Evolutionary conservation across 192 early-diverging fungal species (phyloP).

Genomic region (Nowakowskiella sp.): DNA sequence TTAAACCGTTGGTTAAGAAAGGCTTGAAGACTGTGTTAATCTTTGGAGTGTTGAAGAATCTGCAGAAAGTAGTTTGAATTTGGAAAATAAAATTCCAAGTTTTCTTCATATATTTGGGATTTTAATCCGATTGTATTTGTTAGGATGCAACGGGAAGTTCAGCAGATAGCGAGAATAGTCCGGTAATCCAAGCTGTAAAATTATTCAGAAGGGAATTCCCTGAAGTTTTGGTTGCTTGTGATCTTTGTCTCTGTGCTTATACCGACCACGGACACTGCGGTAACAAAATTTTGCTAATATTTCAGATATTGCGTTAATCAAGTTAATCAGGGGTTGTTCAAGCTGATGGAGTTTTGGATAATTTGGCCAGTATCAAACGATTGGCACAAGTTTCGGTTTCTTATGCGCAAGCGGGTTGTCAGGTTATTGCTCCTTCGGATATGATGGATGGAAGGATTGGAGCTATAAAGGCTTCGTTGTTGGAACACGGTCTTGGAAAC

Average conservation of each 20-base stretch:
- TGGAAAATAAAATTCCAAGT: neutral
- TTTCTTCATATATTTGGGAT: neutral
- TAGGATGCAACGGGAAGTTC: constrained; percentile 70
- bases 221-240: constrained; percentile 75
- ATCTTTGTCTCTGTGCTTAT: constrained; percentile 95
- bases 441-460: constrained; percentile 97
- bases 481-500: constrained; percentile 63
- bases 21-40: constrained; percentile 81
- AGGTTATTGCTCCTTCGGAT: constrained; percentile 87
- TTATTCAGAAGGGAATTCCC: constrained; percentile 73
- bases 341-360: constrained; percentile 77
- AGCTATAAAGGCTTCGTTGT: constrained; percentile 81
- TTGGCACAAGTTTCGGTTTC: constrained; percentile 75
- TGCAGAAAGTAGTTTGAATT: constrained; percentile 39
- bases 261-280: constrained; percentile 97
- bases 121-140: neutral
- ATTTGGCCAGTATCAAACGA: constrained; percentile 64
- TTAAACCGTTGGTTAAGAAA: constrained; percentile 78
- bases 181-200: constrained; percentile 76
- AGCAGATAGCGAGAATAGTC: constrained; percentile 74
- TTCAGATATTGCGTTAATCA: too few relatives aligned
- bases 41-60: constrained; percentile 82
- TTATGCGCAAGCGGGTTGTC: constrained; percentile 87
- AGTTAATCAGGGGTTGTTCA: too few relatives aligned
- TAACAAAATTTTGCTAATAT: too few relatives aligned